Evolutionary conservation across 805 yeast species (phyloP).

Genomic region (Vanderwaltozyma yarrowii): DNA sequence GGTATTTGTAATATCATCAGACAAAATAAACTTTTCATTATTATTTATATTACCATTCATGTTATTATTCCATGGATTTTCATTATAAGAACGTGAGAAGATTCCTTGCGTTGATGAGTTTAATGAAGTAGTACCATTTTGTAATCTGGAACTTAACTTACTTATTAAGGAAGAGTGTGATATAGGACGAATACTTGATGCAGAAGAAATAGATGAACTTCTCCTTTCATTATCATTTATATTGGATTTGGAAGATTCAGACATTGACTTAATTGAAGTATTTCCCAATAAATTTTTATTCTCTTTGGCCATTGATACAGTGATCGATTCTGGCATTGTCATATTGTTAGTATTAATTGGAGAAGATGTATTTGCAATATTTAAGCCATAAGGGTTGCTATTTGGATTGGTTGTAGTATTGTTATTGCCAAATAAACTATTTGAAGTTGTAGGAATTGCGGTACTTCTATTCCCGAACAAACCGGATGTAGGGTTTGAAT

Average conservation of each 20-base stretch:
- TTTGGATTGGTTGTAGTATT: neutral
- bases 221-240: neutral
- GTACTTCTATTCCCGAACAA: conserved; percentile 10
- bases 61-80: conserved; percentile 5
- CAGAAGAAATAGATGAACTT: conserved; percentile 14
- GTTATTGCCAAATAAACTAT: neutral
- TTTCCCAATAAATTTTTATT: conserved; percentile 1
- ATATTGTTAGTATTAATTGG: conserved; percentile 13
- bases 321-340: conserved; percentile 32
- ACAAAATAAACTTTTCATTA: no score
- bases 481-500: no score
- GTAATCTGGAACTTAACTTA: conserved; percentile 29
- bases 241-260: neutral
- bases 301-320: conserved; percentile 18
- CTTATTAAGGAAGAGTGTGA: conserved; percentile 26
- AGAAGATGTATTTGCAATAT: conserved; percentile 21
- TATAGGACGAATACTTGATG: conserved; percentile 11
- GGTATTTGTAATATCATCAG: conserved; percentile 1
- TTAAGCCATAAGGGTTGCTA: conserved; percentile 25
- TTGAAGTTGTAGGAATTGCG: neutral
- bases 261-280: neutral
- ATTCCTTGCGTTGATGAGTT: conserved; percentile 28
- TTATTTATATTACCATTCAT: neutral
- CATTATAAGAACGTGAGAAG: conserved; percentile 25
- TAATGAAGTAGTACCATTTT: conserved; percentile 9